These are phyloP conservation scores for Lepraria neglecta DNA, from an alignment of 495 filamentous ascomycete species.

Conservation along the genomic window DNA sequence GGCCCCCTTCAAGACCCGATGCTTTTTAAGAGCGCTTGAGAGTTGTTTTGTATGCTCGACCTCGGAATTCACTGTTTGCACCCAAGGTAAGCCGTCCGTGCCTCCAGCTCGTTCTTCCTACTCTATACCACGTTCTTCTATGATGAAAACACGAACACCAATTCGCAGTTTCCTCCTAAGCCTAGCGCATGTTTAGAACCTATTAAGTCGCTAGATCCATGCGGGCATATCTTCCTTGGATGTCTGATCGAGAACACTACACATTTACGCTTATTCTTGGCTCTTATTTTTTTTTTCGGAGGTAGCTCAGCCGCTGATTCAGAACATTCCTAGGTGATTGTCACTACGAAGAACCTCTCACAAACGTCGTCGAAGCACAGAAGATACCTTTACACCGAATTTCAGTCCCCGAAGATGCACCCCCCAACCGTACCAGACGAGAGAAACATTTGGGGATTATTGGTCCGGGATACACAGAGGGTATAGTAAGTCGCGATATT, in stretches of 20 bases:
- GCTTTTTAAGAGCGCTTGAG: background rate
- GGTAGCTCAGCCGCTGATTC: constrained; percentile 1
- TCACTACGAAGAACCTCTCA: background rate
- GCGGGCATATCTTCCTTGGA: constrained; percentile 46
- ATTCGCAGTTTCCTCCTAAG: constrained; percentile 48
- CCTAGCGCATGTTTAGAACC: constrained; percentile 36
- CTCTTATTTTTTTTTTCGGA: background rate
- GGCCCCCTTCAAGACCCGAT: background rate
- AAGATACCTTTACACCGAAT: background rate
- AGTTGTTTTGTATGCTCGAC: too few species aligned
- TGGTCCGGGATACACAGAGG: too few species aligned
- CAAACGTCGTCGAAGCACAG: background rate
- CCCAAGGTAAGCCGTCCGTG: constrained; percentile 3
- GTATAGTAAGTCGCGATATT: too few species aligned
- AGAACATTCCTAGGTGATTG: background rate
- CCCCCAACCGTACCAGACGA: too few species aligned
- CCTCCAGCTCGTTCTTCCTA: background rate
- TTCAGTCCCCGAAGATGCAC: background rate
- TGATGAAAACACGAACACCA: constrained; percentile 42
- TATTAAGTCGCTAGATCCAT: constrained; percentile 38
- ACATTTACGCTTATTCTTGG: background rate
- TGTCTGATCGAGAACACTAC: constrained; percentile 34
- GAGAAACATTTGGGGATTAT: too few species aligned
- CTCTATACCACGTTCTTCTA: constrained; percentile 24
- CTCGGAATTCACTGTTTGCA: too few species aligned